Evolutionary conservation across 305 asterid genomes (phyloP), one percentile per base, ranked within the genome.

Genomic region (Coffea humblotiana): DNA sequence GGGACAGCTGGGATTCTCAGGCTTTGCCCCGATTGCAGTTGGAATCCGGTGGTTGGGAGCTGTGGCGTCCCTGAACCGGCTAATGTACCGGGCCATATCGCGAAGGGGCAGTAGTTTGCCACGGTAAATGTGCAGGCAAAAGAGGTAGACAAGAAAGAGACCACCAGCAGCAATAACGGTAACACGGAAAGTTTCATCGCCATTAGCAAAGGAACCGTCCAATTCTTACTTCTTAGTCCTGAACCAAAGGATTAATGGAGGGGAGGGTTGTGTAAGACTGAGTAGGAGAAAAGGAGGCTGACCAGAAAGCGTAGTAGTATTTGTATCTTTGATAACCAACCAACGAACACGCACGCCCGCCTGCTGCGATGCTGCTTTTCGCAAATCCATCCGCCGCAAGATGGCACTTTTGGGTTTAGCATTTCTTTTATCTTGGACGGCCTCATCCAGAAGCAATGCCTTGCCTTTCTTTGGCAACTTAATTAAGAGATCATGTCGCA

Each of bases 1-100:
- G 97, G 91, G 61, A 70, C 74, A 12, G 79, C 83, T 37, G 94
- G 92, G 27, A 92, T 88, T 0, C 84, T 63, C 61, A 88, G 79
- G 48, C 89, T 91, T 54, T 88, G 90, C 47, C 95, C 97, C 0
- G 93, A 78, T 49, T 91, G 89, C 82, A 94, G 48, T 23, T 85
- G 93, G 78, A 92, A 94, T 43, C 98, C 97, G 0, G 98, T 94
- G 27, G 94, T 74, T 11, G 97, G 87, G 66, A 94, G 89, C 23
- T 82, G 92, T 12, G 94, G 89, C 11, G 97, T 88, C 14, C 94
- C 92, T 6, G 97, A 78, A 77, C 97, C 96, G 23, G 97, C 88
- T 49, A 94, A 81, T 4, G 94, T 94, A 35, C 89, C 97, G 19
- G 98, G 98, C 98, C 98, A 94, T 85, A 91, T 92, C 0, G 92